Evolutionary conservation across 2,329 filamentous ascomycete species (phyloP).

Genomic region (Pseudogymnoascus verrucosus): DNA sequence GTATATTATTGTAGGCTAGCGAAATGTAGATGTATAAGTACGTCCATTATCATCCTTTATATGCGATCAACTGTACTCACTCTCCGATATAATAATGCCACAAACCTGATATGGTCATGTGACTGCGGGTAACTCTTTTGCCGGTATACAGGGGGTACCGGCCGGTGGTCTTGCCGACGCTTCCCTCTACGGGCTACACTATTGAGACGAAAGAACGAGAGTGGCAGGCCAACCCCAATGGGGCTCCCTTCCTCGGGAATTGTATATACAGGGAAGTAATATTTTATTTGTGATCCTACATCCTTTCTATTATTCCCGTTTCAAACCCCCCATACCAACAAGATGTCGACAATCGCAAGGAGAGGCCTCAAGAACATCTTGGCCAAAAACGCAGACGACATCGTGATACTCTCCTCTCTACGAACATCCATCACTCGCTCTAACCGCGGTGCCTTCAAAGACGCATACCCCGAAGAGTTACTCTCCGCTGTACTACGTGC

Average conservation of each 20-base stretch:
- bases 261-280: not conserved
- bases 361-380: conserved; percentile 70
- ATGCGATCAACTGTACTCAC: not conserved
- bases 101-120: not conserved
- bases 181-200: not conserved
- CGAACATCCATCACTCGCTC: conserved; percentile 80
- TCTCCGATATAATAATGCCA: not conserved
- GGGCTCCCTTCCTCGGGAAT: conserved; percentile 3
- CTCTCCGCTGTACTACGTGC: conserved; percentile 60
- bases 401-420: conserved; percentile 83
- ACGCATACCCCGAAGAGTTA: conserved; percentile 85
- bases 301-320: not conserved
- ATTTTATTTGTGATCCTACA: conserved; percentile 2
- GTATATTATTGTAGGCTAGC: conserved; percentile 8
- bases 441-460: conserved; percentile 75
- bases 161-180: not conserved
- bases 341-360: conserved; percentile 34
- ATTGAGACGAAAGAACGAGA: not conserved
- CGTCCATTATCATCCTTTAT: conserved; percentile 4
- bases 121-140: conserved; percentile 6
- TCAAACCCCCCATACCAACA: conserved; percentile 8
- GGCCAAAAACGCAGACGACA: conserved; percentile 69
- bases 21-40: conserved; percentile 6
- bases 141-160: not conserved
- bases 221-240: not conserved